Conservation (phyloP, 1,139 yeast genomes). For the Saccharomyces hybrid region DNA sequence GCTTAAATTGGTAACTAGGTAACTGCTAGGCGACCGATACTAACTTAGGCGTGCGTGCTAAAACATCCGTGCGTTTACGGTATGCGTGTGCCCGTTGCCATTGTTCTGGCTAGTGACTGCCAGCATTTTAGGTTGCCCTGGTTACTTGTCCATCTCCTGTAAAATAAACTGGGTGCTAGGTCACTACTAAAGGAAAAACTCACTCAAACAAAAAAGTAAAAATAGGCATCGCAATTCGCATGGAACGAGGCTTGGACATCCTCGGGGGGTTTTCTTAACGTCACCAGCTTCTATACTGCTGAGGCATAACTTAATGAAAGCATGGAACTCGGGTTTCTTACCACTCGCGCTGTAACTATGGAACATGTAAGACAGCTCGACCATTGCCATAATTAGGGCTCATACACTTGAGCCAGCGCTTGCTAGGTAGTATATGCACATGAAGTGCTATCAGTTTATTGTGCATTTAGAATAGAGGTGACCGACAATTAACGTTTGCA, state of each 20-base stretch:
- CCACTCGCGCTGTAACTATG: neutral
- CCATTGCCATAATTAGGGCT: neutral
- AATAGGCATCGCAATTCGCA: neutral
- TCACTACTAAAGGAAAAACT: neutral
- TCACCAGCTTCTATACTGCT: neutral
- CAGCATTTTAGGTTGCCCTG: neutral
- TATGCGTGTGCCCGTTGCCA: neutral
- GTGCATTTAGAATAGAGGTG: neutral
- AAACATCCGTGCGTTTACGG: neutral
- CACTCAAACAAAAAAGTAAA: neutral
- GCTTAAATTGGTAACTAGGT: neutral
- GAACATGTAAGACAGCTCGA: neutral
- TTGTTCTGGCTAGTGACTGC: neutral
- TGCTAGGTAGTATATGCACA: neutral
- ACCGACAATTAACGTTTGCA: neutral
- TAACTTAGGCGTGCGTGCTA: neutral
- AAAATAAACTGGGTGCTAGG: neutral
- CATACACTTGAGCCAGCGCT: neutral
- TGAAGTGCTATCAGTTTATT: neutral
- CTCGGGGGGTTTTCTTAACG: neutral
- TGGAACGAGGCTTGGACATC: neutral
- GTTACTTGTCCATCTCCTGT: neutral
- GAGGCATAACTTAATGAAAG: neutral
- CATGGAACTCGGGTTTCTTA: neutral
- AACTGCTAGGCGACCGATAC: neutral